Evolutionary conservation across 441 rosid genomes (phyloP), one percentile per base, ranked within the genome.

Genomic region (Erysimum pusillum): DNA sequence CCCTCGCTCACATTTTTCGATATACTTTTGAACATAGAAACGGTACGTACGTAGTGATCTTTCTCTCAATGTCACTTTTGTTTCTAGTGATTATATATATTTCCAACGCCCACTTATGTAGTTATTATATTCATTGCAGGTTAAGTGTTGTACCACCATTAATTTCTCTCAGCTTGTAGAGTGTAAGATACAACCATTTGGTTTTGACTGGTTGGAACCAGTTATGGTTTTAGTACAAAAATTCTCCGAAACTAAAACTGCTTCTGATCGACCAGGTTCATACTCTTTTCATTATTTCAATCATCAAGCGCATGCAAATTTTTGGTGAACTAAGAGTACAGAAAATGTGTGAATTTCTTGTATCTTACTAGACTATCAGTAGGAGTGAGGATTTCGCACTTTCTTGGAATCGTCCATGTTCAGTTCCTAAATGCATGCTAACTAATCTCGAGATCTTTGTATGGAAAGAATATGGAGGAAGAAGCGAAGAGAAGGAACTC

Each of bases 101-200:
- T 46, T 46, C 22, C 1, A 46, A 46, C 3, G 10, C 7, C 20
- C 20, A 46, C 52, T 46, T 46, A 15, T 35, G 38, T 35, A 35
- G 9, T 35, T 7, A 6, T 34, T 34, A 2, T 44, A 44, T 15
- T 46, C 10, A 15, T 46, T 8, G 52, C 52, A 46, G 52, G 52
- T 15, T 7, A 46, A 46, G 52, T 15, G 1, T 46, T 46, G 52
- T 46, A 46, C 20, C 18, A 15, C 51, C 9, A 46, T 4, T 46
- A 6, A 15, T n/a, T 46, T 46, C 51, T 15, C 51, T n/a, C 51
- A 46, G 51, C 51, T 46, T 46, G 51, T 46, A 46, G 51, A 46
- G 51, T n/a, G 51, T 46, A 46, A 20, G 51, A 46, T 46, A 46
- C 52, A 15, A 46, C 52, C 52, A 46, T 0, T 7, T 46, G 10